Evolutionary conservation across 2,329 filamentous ascomycete species (phyloP).

Genomic region (Pyricularia sp.): DNA sequence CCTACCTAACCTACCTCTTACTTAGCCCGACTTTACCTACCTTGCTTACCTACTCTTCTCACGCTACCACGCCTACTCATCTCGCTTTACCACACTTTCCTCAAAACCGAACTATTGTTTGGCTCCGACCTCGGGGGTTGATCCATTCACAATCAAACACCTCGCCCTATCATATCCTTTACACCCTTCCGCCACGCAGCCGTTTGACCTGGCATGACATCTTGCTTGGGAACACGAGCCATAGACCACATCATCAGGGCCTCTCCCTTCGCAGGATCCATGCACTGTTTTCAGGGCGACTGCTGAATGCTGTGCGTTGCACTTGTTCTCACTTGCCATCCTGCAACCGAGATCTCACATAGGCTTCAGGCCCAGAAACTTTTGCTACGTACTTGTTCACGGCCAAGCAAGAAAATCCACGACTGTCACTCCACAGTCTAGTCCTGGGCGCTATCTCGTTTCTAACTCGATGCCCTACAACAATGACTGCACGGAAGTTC

Average conservation of each 20-base stretch:
- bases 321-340: background rate
- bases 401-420: background rate
- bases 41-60: no score
- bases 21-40: no score
- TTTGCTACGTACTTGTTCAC: background rate
- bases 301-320: background rate
- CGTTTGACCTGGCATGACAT: background rate
- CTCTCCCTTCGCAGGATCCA: background rate
- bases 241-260: no score
- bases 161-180: background rate
- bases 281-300: background rate
- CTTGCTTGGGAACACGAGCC: no score
- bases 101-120: background rate
- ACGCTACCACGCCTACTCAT: no score
- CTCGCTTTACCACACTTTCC: no score
- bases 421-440: background rate
- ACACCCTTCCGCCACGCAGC: no score
- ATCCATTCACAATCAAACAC: background rate
- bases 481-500: conserved; percentile 29
- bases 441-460: background rate
- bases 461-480: background rate
- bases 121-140: background rate
- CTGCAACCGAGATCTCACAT: background rate
- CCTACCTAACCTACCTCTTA: no score
- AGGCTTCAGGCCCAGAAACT: background rate